These are phyloP conservation scores for Pseudozyma hubeiensis DNA, from an alignment of 1,284 basidiomycete species.

Conservation along the genomic window DNA sequence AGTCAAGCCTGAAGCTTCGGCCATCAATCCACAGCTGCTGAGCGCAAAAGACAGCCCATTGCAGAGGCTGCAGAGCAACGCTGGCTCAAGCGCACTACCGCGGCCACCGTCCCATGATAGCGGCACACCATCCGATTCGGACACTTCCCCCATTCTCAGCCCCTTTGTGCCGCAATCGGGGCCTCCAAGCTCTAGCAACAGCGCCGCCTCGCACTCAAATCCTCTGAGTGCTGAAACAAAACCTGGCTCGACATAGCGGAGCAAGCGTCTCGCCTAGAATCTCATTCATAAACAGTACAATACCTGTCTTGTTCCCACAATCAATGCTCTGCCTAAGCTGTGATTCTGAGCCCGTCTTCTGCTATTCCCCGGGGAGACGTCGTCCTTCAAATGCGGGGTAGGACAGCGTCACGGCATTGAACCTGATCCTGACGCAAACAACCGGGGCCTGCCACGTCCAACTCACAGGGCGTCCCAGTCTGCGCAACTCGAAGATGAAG, in stretches of 20 bases:
- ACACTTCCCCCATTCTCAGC: conserved; percentile 46
- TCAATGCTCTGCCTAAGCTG: too few relatives aligned
- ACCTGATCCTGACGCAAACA: too few relatives aligned
- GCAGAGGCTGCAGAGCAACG: conserved; percentile 36
- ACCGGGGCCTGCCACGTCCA: too few relatives aligned
- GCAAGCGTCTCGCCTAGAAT: background rate
- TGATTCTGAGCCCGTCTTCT: too few relatives aligned
- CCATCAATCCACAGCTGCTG: conserved; percentile 24
- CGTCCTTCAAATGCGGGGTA: too few relatives aligned
- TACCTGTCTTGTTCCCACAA: too few relatives aligned
- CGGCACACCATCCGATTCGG: conserved; percentile 30
- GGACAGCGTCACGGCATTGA: too few relatives aligned
- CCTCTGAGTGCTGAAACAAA: conserved; percentile 11
- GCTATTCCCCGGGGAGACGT: too few relatives aligned
- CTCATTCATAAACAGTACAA: too few relatives aligned
- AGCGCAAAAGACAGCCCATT: conserved; percentile 35
- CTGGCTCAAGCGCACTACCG: conserved; percentile 6
- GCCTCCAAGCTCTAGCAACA: conserved; percentile 20
- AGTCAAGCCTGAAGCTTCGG: background rate
- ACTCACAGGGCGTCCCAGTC: too few relatives aligned
- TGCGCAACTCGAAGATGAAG: too few relatives aligned
- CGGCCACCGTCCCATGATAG: conserved; percentile 21
- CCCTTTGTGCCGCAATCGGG: conserved; percentile 28
- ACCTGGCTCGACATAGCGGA: conserved; percentile 10
- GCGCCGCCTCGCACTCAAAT: conserved; percentile 8